phyloP scores from a whole-genome alignment of 495 filamentous ascomycete species.

The Neurospora pannonica region DNA sequence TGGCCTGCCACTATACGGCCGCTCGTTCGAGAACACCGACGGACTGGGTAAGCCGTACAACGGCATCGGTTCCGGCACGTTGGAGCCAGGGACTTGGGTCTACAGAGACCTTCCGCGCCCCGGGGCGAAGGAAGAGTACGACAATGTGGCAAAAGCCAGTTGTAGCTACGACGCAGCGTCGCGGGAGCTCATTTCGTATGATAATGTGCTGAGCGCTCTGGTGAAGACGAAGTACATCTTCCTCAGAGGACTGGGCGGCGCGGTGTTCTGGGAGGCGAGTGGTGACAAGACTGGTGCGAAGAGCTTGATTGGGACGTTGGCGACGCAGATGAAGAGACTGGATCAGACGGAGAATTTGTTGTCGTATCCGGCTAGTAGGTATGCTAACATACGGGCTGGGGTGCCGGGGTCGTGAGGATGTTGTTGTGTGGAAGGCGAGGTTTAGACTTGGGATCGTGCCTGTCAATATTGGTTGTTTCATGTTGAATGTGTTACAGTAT shows the following conservation, averaged over 20 bases:
- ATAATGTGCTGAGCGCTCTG: slow-evolving; percentile 49
- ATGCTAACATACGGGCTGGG: slow-evolving; percentile 55
- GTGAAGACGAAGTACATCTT: slow-evolving; percentile 59
- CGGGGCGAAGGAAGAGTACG: slow-evolving; percentile 37
- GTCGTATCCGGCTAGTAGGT: slow-evolving; percentile 57
- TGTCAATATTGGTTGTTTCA: neutral
- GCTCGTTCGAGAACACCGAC: slow-evolving; percentile 61
- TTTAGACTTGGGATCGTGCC: neutral
- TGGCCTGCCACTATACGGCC: slow-evolving; percentile 81
- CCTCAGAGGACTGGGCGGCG: slow-evolving; percentile 57
- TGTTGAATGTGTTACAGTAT: neutral
- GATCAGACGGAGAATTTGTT: slow-evolving; percentile 55
- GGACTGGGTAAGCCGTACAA: slow-evolving; percentile 60
- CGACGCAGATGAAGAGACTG: slow-evolving; percentile 40
- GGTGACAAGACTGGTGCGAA: slow-evolving; percentile 53
- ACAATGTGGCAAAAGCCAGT: slow-evolving; percentile 47
- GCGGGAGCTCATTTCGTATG: slow-evolving; percentile 66
- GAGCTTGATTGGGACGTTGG: slow-evolving; percentile 56
- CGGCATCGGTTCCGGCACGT: slow-evolving; percentile 55
- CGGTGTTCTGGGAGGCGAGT: slow-evolving; percentile 87
- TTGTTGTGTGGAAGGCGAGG: neutral
- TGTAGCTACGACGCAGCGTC: slow-evolving; percentile 57
- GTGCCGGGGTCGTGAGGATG: slow-evolving; percentile 17
- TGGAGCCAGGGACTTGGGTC: slow-evolving; percentile 74
- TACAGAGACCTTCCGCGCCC: slow-evolving; percentile 52